Conservation (phyloP, 2,329 filamentous ascomycete genomes). For the Penicillium sp. region DNA sequence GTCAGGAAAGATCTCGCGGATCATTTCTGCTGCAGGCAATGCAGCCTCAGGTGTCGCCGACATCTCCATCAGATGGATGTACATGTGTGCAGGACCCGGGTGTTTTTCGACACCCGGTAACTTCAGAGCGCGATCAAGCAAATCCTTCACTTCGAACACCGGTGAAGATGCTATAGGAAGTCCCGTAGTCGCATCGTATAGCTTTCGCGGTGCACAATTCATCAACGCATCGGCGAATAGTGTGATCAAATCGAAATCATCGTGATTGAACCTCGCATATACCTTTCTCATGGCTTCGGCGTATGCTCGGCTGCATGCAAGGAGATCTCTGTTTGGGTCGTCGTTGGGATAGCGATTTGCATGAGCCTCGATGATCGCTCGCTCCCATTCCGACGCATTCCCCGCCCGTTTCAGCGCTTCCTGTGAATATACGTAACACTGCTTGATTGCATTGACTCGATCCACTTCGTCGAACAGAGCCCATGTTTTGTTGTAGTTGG, state of each 20-base stretch:
- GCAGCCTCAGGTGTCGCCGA: slow-evolving; percentile 61
- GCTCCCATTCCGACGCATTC: slow-evolving; percentile 24
- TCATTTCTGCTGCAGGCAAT: slow-evolving; percentile 55
- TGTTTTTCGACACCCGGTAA: slow-evolving; percentile 52
- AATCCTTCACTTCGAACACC: slow-evolving; percentile 54
- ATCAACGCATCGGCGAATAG: slow-evolving; percentile 63
- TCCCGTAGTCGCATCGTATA: slow-evolving; percentile 57
- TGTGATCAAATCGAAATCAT: slow-evolving; percentile 59
- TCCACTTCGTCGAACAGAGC: slow-evolving; percentile 17
- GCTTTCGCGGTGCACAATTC: slow-evolving; percentile 60
- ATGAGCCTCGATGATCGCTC: slow-evolving; percentile 19
- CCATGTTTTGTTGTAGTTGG: slow-evolving; percentile 26
- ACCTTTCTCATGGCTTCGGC: slow-evolving; percentile 18
- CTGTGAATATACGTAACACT: slow-evolving; percentile 16
- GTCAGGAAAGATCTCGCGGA: slow-evolving; percentile 64
- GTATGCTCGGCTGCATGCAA: slow-evolving; percentile 15
- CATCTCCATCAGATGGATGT: slow-evolving; percentile 76
- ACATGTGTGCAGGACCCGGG: slow-evolving; percentile 67
- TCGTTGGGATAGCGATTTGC: slow-evolving; percentile 21
- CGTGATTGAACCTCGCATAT: slow-evolving; percentile 17
- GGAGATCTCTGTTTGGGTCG: slow-evolving; percentile 12
- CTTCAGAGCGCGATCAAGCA: slow-evolving; percentile 58
- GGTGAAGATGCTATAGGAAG: slow-evolving; percentile 42
- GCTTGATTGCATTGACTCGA: slow-evolving; percentile 14
- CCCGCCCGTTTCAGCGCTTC: slow-evolving; percentile 9